Conservation (phyloP, 805 yeast genomes). For the Zygotorulaspora chibaensis region DNA sequence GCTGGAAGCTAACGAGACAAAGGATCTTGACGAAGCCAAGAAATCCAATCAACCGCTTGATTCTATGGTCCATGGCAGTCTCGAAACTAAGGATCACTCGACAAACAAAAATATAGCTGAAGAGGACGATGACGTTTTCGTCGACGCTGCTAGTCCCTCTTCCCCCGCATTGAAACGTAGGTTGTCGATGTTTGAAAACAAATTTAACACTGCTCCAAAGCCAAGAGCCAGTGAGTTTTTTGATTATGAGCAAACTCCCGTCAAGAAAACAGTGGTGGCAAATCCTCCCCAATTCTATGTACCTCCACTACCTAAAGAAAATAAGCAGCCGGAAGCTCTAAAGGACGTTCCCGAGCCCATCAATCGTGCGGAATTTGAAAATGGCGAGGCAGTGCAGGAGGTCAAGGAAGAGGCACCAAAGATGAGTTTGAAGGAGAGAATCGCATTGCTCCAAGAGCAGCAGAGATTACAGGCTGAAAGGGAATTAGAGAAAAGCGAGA, state of each 20-base stretch:
- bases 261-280: slow-evolving; percentile 53
- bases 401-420: slow-evolving; percentile 63
- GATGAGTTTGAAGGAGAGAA: slow-evolving; percentile 80
- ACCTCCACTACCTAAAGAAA: slow-evolving; percentile 25
- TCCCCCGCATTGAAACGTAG: slow-evolving; percentile 39
- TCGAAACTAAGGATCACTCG: background rate
- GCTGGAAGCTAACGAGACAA: background rate
- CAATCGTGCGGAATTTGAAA: slow-evolving; percentile 15
- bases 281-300: slow-evolving; percentile 58
- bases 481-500: slow-evolving; percentile 55
- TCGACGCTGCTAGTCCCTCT: slow-evolving; percentile 20
- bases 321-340: slow-evolving; percentile 8
- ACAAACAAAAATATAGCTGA: background rate
- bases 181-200: slow-evolving; percentile 44
- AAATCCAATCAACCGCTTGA: slow-evolving; percentile 4
- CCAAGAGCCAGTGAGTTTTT: slow-evolving; percentile 42
- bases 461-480: slow-evolving; percentile 77
- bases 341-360: slow-evolving; percentile 24
- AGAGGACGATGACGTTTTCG: slow-evolving; percentile 9
- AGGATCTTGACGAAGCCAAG: background rate
- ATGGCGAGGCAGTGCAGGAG: slow-evolving; percentile 24
- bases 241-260: slow-evolving; percentile 31
- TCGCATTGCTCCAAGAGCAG: slow-evolving; percentile 73
- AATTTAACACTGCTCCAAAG: slow-evolving; percentile 45
- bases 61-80: background rate